Evolutionary conservation across 805 yeast species (phyloP).

Genomic region (Isabelozyma rhagii): DNA sequence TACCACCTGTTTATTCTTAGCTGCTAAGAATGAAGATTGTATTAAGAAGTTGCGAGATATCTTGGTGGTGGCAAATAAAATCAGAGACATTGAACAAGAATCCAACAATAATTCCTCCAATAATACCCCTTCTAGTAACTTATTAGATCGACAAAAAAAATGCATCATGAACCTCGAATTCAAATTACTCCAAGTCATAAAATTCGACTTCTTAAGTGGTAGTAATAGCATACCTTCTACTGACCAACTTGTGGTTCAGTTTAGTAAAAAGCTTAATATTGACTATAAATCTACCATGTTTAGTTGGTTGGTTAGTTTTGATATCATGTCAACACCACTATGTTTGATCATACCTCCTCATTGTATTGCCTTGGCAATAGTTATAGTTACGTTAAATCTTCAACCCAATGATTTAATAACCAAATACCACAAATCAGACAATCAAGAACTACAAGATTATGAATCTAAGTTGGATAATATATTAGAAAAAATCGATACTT

Average conservation of each 20-base stretch:
- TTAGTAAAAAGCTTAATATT: slow-evolving; percentile 47
- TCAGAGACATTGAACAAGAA: slow-evolving; percentile 33
- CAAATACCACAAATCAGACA: slow-evolving; percentile 16
- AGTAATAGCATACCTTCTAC: slow-evolving; percentile 39
- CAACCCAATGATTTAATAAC: slow-evolving; percentile 28
- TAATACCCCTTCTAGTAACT: slow-evolving; percentile 1
- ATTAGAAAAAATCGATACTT: slow-evolving; percentile 31
- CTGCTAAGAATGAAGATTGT: slow-evolving; percentile 80
- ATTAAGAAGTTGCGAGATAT: slow-evolving; percentile 71
- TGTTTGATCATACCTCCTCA: slow-evolving; percentile 72
- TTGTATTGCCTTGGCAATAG: slow-evolving; percentile 64
- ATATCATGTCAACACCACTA: slow-evolving; percentile 66
- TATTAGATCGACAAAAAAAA: slow-evolving; percentile 53
- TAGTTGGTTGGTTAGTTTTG: slow-evolving; percentile 78
- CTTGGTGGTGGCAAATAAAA: slow-evolving; percentile 45
- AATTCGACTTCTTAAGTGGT: slow-evolving; percentile 75
- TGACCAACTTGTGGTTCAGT: slow-evolving; percentile 65
- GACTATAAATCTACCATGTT: slow-evolving; percentile 47
- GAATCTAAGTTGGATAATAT: slow-evolving; percentile 14
- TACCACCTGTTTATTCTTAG: slow-evolving; percentile 62
- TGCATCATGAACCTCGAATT: slow-evolving; percentile 62
- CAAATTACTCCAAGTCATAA: slow-evolving; percentile 68
- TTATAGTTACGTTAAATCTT: slow-evolving; percentile 58
- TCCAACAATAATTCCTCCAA: slow-evolving; percentile 14
- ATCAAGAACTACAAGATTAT: slow-evolving; percentile 6